These are phyloP conservation scores for Malassezia arunalokei DNA, from an alignment of 1,284 basidiomycete species.

Conservation along the genomic window DNA sequence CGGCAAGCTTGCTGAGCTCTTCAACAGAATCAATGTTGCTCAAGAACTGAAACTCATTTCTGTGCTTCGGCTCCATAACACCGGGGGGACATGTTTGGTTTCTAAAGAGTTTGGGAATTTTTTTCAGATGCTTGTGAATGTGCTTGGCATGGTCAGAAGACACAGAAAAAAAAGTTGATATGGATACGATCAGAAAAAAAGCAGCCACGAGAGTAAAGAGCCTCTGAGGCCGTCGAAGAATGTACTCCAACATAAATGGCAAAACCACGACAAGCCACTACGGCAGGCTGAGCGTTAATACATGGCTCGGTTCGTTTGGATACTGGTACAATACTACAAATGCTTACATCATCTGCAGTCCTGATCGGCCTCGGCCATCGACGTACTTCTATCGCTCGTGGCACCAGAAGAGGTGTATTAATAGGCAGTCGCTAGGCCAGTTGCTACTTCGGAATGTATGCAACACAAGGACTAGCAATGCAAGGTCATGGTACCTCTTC, in stretches of 20 bases:
- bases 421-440: too few species aligned
- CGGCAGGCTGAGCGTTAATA: too few species aligned
- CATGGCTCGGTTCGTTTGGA: too few species aligned
- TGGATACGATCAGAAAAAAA: slow-evolving; percentile 5
- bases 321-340: too few species aligned
- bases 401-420: too few species aligned
- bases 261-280: background rate
- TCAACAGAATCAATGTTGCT: slow-evolving; percentile 21
- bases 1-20: slow-evolving; percentile 31
- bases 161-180: slow-evolving; percentile 10
- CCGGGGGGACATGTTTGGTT: slow-evolving; percentile 2
- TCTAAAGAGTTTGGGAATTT: background rate
- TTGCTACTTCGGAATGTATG: slow-evolving; percentile 5
- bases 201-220: slow-evolving; percentile 7
- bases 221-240: slow-evolving; percentile 14
- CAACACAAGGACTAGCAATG: background rate
- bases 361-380: too few species aligned
- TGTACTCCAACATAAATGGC: slow-evolving; percentile 6
- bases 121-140: slow-evolving; percentile 5
- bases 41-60: slow-evolving; percentile 6
- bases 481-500: background rate
- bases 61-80: background rate
- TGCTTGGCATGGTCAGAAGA: slow-evolving; percentile 10
- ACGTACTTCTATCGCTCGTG: too few species aligned
- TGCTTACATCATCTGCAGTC: too few species aligned